These are phyloP conservation scores for Sarcomyxa edulis DNA, from an alignment of 768 basidiomycete species.

Conservation along the genomic window DNA sequence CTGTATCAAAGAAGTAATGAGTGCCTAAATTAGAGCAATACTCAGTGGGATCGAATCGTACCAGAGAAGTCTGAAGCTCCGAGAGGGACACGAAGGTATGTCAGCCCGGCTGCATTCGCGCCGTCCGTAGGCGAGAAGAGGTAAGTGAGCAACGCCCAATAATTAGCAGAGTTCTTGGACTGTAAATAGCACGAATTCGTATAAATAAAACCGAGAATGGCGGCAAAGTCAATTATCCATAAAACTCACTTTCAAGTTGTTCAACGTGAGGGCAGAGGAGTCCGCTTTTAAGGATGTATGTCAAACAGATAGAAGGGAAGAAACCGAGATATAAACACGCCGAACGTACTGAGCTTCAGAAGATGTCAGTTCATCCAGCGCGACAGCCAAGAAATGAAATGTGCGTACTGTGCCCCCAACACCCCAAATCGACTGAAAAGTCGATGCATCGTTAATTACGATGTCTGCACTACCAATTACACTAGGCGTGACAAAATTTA, in stretches of 20 bases:
- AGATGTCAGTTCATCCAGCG: neutral
- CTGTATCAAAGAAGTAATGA: constrained; percentile 3
- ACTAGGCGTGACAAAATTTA: constrained; percentile 57
- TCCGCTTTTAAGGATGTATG: constrained; percentile 42
- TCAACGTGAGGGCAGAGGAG: constrained; percentile 58
- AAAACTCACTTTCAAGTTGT: constrained; percentile 54
- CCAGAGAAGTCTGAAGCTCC: constrained; percentile 75
- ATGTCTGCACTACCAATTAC: constrained; percentile 58
- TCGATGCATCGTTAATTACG: constrained; percentile 43
- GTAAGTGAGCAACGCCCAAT: constrained; percentile 51
- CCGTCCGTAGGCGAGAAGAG: constrained; percentile 62
- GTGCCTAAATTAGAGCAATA: neutral
- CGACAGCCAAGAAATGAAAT: constrained; percentile 3
- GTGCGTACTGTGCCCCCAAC: constrained; percentile 68
- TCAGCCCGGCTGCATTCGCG: constrained; percentile 58
- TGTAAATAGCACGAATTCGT: constrained; percentile 16
- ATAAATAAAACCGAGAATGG: too few relatives aligned
- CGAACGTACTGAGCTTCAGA: too few relatives aligned
- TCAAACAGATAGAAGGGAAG: too few relatives aligned
- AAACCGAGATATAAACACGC: too few relatives aligned
- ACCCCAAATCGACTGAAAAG: constrained; percentile 62
- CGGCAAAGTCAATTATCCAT: too few relatives aligned
- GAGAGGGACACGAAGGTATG: constrained; percentile 63
- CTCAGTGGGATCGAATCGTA: constrained; percentile 28
- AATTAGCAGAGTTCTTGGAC: constrained; percentile 48